These are phyloP conservation scores for Jamesozyma piceae DNA, from an alignment of 805 yeast genomes.

Conservation along the genomic window DNA sequence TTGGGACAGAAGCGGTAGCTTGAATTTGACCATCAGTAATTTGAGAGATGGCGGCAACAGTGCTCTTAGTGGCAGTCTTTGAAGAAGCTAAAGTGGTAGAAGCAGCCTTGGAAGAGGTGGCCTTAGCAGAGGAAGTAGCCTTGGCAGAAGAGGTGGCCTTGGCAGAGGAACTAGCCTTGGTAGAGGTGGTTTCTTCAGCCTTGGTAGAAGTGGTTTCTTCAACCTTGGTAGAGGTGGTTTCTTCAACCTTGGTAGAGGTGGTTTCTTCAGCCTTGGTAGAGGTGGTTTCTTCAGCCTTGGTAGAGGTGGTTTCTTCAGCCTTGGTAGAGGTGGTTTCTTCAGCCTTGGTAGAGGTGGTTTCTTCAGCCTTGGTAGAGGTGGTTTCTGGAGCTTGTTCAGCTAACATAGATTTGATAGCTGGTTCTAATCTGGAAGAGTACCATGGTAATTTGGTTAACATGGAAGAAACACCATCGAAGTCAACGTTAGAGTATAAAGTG, in stretches of 20 bases:
- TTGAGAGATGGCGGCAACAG: conserved; percentile 8
- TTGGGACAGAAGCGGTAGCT: conserved; percentile 14
- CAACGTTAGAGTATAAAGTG: conserved; percentile 23
- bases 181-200: background rate
- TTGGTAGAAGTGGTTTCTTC: conserved; percentile 28
- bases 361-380: conserved; percentile 6
- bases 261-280: conserved; percentile 5
- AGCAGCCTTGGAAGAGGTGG: conserved; percentile 8
- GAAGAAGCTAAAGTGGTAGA: conserved; percentile 17
- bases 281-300: conserved; percentile 2
- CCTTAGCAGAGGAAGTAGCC: conserved; percentile 14
- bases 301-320: conserved; percentile 2
- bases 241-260: conserved; percentile 1
- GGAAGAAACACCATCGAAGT: conserved; percentile 20
- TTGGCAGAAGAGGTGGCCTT: background rate
- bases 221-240: conserved; percentile 12
- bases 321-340: background rate
- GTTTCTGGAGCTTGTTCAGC: conserved; percentile 1
- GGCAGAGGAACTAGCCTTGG: background rate
- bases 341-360: conserved; percentile 1
- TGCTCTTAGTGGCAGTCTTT: conserved; percentile 18
- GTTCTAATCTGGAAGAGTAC: conserved; percentile 27
- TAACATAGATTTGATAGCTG: conserved; percentile 4
- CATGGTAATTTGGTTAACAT: conserved; percentile 28
- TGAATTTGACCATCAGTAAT: conserved; percentile 35